Evolutionary conservation across 2,329 filamentous ascomycete species (phyloP), one percentile per base, ranked within the genome.

Genomic region (Nemania bipapillata): DNA sequence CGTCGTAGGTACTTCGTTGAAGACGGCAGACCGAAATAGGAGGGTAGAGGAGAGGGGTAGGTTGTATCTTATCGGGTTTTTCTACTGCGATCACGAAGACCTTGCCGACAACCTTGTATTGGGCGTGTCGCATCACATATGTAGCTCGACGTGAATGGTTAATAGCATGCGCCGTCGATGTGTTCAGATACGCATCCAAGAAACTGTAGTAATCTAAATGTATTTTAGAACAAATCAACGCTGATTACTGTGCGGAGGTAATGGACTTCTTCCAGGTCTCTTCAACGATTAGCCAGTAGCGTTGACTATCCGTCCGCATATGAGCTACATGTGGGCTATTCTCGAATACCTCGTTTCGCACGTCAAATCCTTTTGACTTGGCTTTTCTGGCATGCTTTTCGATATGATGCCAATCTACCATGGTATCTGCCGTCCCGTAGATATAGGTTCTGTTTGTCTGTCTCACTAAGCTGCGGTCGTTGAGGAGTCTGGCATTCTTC

Each of bases 311-410:
- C 0, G 74, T 73, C 68, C 83, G 81, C 65, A 81, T 80, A 66
- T 87, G 85, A 20, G 84, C 81, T 26, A 88, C 86, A 75, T 89
- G 87, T 26, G 78, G 77, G 3, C 82, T 86, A 40, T 80, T 79
- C 30, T 77, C 76, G 60, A 88, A 88, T 71, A 76, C 74, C 72
- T 86, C 86, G 69, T 78, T 74, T 54, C 80, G 76, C 1, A 86
- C 82, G 3, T 63, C 62, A 45, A 83, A 82, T 1, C 84, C 85
- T 8, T 72, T 77, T 6, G 71, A 66, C 32, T 60, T 72, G 0
- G 86, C 85, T 50, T 82, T 77, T 2, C 68, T 74, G 0, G 83
- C 85, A 70, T 88, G 85, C 49, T 72, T 73, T 75, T 87, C 84
- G 4, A 89, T 80, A 66, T 86, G 81, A 7, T 68, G 71, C 75